A percentile compares a stretch with the other conserved stretches of the same genome.
Conservation (phyloP, 1,139 yeast species). For the Debaryomyces subglobosus region DNA sequence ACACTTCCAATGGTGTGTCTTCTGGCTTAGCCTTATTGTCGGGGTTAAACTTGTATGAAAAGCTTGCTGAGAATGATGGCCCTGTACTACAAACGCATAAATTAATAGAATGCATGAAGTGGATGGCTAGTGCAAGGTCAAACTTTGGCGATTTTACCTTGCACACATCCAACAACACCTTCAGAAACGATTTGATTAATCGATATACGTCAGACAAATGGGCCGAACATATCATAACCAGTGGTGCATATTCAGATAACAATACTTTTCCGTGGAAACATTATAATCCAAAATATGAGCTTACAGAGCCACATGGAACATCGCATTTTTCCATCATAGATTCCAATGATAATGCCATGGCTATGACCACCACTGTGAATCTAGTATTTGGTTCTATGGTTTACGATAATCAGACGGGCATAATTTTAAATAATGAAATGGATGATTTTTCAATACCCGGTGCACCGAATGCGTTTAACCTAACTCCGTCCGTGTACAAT, state of each 20-base stretch:
- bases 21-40: slow-evolving; percentile 82
- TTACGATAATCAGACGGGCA: slow-evolving; percentile 80
- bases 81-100: slow-evolving; percentile 58
- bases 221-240: slow-evolving; percentile 51
- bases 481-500: slow-evolving; percentile 80
- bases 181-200: slow-evolving; percentile 27
- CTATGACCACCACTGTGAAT: slow-evolving; percentile 91
- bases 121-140: slow-evolving; percentile 86
- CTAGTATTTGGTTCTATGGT: slow-evolving; percentile 79
- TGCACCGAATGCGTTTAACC: slow-evolving; percentile 71
- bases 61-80: slow-evolving; percentile 26
- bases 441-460: slow-evolving; percentile 89
- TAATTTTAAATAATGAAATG: slow-evolving; percentile 88
- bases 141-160: slow-evolving; percentile 66
- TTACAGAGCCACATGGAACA: slow-evolving; percentile 82
- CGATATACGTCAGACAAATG: slow-evolving; percentile 49
- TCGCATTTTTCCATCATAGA: slow-evolving; percentile 84
- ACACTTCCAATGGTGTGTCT: slow-evolving; percentile 76
- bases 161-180: slow-evolving; percentile 16
- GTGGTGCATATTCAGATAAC: slow-evolving; percentile 51
- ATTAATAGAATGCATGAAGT: slow-evolving; percentile 84
- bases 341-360: slow-evolving; percentile 69
- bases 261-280: slow-evolving; percentile 69
- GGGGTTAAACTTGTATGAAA: slow-evolving; percentile 67
- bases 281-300: slow-evolving; percentile 78